Evolutionary conservation across 768 basidiomycete genomes (phyloP), one percentile per base, ranked within the genome.

Genomic region (Lentinula detonsa): DNA sequence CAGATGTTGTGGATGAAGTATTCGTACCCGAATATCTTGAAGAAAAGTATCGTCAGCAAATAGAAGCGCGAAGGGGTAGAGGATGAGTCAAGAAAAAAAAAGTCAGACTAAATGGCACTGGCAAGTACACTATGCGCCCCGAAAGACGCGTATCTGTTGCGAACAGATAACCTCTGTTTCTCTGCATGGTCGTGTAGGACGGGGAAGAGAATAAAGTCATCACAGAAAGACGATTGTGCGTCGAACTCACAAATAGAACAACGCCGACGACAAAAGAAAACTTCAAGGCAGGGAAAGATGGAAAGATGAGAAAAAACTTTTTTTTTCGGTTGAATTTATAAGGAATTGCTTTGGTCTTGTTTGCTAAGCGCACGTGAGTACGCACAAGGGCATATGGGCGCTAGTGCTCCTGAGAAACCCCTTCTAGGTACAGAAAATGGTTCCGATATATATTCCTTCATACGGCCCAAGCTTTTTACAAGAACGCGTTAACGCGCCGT

Each of bases 141-240:
- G 74, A 61, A 82, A 75, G 77, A 75, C 79, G 81, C 84, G 73
- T 75, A 82, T 85, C 78, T 78, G 86, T 85, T 86, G 85, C 85
- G 85, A 87, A 88, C 85, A 81, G 79, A 87, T 85, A 71, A 70
- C 67, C 86, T 88, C 87, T 90, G 73, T 83, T 78, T 72, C 88
- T 90, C 88, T 85, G 78, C 90, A 91, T 86, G 83, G 90, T 90
- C 89, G 88, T 87, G 70, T 90, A 90, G 75, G 88, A 87, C 88
- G 88, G 88, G 88, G 88, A 90, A 91, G 88, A 90, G 89, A 90
- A 90, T 39, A 79, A 80, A 79, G 83, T 87, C 88, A 89, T 89
- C 86, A 71, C 60, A 56, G 63, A 45, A 63, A 39, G 62, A 48
- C 63, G 50, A 8, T 5, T 39, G 37, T 39, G 13, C 37, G 13